Base-by-base conservation (phyloP, 192 early-diverging fungal genomes). In the Backusella macrospora region DNA sequence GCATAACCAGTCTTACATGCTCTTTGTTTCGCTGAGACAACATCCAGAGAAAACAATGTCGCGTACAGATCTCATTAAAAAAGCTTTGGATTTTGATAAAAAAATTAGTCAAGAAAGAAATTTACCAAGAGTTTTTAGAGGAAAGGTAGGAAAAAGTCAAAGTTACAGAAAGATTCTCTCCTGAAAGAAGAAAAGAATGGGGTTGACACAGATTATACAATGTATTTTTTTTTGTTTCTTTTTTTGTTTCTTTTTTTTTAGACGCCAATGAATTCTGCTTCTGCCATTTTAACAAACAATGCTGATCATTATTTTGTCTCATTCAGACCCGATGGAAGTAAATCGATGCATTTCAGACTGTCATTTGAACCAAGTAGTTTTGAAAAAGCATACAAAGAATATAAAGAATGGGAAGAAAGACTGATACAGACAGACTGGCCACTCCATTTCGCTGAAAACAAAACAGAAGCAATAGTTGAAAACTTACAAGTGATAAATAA, bases 1-100 rank as follows among this genome's bases (percentile, higher is more conserved):
- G 95, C 93, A 94, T 47, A 96, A 90, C 62, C 95, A 96, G 71
- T 89, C 90, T 39, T 96, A 93, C 76, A 80, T 96, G 73, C 84
- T 97, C 81, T 92, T 92, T 72, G 71, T 96, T 65, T 91, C 93
- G 5, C 82, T 97, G 29, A 81, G 90, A 9, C 87, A 93, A 40
- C 86, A 84, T 68, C 86, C 93, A 13, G 83, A 85, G 15, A 76
- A 89, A 42, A 92, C 86, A 6, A 77, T 94, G 26, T 84, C 93
- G 10, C 83, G 95, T 18, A 88, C 86, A 39, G 89, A 93, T 43
- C 77, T 97, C 37, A 94, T 97, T 39, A 84, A 85, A 42, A 83
- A 78, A 26, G 93, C 92, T 5, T 82, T 97, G n/a, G 87, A 85
- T 55, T 65, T 96, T 69, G 95, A 97, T 73, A 85, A 87, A 70